These are phyloP conservation scores for Adiantum capillusveneris DNA, from an alignment of 75 land plant species.

Conservation along the genomic window DNA sequence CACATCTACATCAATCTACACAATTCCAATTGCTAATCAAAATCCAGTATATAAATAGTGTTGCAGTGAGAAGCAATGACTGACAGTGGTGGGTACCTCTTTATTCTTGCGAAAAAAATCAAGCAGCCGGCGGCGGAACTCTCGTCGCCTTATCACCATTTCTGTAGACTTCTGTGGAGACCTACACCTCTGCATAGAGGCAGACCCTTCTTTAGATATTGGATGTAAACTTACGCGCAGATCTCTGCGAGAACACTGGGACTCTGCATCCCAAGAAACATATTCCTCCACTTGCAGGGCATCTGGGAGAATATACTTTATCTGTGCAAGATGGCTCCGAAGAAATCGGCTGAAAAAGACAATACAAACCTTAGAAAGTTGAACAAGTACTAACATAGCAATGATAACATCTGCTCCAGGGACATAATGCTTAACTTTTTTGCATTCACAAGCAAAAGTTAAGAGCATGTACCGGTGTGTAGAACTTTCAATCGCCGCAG, in stretches of 20 bases:
- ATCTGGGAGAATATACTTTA: conserved; percentile 73
- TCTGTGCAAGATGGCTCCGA: conserved; percentile 56
- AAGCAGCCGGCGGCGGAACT: conserved; percentile 44
- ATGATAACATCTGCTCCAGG: neutral
- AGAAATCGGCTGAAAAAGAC: conserved; percentile 53
- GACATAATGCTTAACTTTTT: neutral
- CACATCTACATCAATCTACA: no score
- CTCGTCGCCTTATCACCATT: conserved; percentile 28
- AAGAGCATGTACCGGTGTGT: conserved; percentile 24
- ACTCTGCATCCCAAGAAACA: conserved; percentile 8
- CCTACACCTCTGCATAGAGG: neutral
- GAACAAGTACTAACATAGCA: neutral
- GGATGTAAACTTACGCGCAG: conserved; percentile 34
- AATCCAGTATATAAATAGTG: no score
- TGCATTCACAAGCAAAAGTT: neutral
- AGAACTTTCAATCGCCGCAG: conserved; percentile 24
- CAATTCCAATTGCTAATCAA: no score
- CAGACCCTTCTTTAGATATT: conserved; percentile 11
- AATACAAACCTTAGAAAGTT: neutral
- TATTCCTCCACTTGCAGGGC: conserved; percentile 44
- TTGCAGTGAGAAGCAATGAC: no score
- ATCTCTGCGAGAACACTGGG: conserved; percentile 21
- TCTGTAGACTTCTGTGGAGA: neutral
- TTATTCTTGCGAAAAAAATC: conserved; percentile 43
- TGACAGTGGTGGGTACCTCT: conserved; percentile 40